Percentiles rank a stretch among this genome's conserved stretches.
These are phyloP conservation scores for Talaromyces islandicus DNA, from an alignment of 2,329 filamentous ascomycete genomes.

Conservation along the genomic window DNA sequence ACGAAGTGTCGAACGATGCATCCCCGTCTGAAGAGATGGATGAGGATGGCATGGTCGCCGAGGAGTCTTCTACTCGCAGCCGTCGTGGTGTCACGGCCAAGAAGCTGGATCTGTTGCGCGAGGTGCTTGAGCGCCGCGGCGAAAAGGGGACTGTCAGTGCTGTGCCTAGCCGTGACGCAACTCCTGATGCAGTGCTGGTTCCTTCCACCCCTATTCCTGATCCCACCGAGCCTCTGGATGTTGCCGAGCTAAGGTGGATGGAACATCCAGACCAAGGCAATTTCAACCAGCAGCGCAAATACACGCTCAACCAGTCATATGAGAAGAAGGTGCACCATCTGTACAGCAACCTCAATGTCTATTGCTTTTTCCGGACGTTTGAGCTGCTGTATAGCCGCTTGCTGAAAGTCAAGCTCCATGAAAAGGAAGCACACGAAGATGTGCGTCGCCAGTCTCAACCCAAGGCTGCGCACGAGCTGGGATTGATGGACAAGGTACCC, in stretches of 20 bases:
- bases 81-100: conserved; percentile 61
- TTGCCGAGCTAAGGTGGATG: conserved; percentile 52
- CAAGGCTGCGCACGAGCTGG: conserved; percentile 78
- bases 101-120: conserved; percentile 71
- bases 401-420: conserved; percentile 73
- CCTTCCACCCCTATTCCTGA: conserved; percentile 35
- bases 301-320: conserved; percentile 74
- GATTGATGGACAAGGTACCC: conserved; percentile 72
- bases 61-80: conserved; percentile 63
- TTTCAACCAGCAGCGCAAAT: conserved; percentile 56
- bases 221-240: conserved; percentile 51
- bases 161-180: conserved; percentile 79
- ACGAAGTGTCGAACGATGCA: conserved; percentile 63
- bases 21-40: conserved; percentile 70
- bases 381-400: conserved; percentile 84
- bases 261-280: conserved; percentile 52
- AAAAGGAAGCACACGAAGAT: conserved; percentile 65
- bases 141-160: conserved; percentile 67
- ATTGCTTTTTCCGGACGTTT: conserved; percentile 91
- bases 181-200: conserved; percentile 61
- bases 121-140: conserved; percentile 74
- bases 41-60: conserved; percentile 62
- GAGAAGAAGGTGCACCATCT: conserved; percentile 77
- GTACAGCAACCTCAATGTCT: conserved; percentile 86
- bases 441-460: conserved; percentile 66